Evolutionary conservation across 495 filamentous ascomycete genomes (phyloP), one percentile per base, ranked within the genome.

Genomic region (Trichoderma erinaceum): DNA sequence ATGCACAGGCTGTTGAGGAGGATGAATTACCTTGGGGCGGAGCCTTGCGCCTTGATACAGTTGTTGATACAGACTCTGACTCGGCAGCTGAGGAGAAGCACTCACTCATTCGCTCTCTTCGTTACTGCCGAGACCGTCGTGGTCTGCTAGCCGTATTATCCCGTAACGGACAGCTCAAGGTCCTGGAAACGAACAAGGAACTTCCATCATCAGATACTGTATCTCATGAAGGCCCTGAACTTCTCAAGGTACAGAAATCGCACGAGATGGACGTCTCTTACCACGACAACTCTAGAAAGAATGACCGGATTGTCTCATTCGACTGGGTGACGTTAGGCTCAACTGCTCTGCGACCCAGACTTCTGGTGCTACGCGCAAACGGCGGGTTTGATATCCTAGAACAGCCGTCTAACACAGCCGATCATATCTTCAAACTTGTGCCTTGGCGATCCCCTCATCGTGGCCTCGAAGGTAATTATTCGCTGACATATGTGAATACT

Each of bases 121-220:
- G 92, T 12, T 97, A 90, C 72, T 92, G 86, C 63, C 87, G 88
- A 66, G 88, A 89, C 18, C 90, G 86, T 70, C 80, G 87, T 64
- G 91, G 91, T 41, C 85, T 84, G 67, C 82, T 97, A 56, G 92
- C 88, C 12, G 85, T 92, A 13, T 82, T 96, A 10, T 89, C 92
- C 1, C 92, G 84, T 67, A 89, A 84, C 12, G 93, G 93, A 25
- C 89, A 96, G 73, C 79, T 96, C 71, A 91, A 89, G 72, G 82
- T 90, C 21, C 81, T 89, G 63, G 86, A 90, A 32, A 88, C 87
- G n/a, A 84, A 81, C 43, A 88, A 86, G 61, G 88, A 91, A 69
- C 85, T 83, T 41, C 73, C 82, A 11, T 76, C 79, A 16, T 70
- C 73, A 1, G 75, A 78, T 7, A 68, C 71, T 35, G 75, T 76